A percentile compares a stretch with the other conserved stretches of the same genome.
These are phyloP conservation scores for Pichia kluyveri DNA, from an alignment of 805 yeast genomes.

Conservation along the genomic window DNA sequence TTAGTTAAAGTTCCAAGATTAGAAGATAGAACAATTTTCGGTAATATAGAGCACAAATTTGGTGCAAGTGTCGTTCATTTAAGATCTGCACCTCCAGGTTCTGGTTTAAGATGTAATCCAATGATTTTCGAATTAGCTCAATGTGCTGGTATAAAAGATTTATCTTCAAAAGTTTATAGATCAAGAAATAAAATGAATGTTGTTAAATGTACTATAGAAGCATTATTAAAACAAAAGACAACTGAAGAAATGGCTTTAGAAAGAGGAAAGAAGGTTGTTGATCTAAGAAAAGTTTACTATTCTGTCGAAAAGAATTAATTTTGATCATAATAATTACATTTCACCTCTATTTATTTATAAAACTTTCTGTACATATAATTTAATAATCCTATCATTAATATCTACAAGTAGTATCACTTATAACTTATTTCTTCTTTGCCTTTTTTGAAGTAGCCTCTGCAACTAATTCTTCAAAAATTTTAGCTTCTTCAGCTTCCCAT, in stretches of 20 bases:
- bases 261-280: slow-evolving; percentile 92
- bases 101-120: slow-evolving; percentile 87
- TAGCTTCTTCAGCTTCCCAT: slow-evolving; percentile 89
- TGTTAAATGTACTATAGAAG: slow-evolving; percentile 81
- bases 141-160: slow-evolving; percentile 88
- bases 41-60: slow-evolving; percentile 71
- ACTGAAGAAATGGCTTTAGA: slow-evolving; percentile 82
- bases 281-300: slow-evolving; percentile 84
- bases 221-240: slow-evolving; percentile 67
- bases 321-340: background rate
- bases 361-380: slow-evolving; percentile 1
- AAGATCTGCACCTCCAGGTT: slow-evolving; percentile 86
- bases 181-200: slow-evolving; percentile 94
- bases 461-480: slow-evolving; percentile 85
- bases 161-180: slow-evolving; percentile 84
- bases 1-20: slow-evolving; percentile 73
- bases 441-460: slow-evolving; percentile 69
- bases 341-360: background rate
- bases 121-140: slow-evolving; percentile 85
- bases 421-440: slow-evolving; percentile 32
- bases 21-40: slow-evolving; percentile 86
- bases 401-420: no score
- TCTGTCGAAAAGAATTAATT: slow-evolving; percentile 16
- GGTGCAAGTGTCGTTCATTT: slow-evolving; percentile 80
- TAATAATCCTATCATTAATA: no score